Evolutionary conservation across 1,139 yeast species (phyloP).

Genomic region (Hyphopichia fennica): DNA sequence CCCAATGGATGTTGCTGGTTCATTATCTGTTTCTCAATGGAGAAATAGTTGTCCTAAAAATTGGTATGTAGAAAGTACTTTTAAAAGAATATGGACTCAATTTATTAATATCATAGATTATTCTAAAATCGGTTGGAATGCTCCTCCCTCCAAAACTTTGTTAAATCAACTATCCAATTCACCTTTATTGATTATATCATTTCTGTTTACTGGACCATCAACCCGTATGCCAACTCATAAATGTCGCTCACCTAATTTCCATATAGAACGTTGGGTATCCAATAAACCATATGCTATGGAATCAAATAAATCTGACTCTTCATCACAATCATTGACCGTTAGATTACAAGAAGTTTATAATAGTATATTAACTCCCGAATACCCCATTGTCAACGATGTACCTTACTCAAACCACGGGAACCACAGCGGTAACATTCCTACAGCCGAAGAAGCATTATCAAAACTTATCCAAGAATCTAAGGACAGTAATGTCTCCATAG

Average conservation of each 20-base stretch:
- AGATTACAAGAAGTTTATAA: conserved; percentile 37
- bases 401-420: neutral
- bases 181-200: neutral
- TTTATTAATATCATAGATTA: conserved; percentile 41
- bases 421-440: conserved; percentile 10
- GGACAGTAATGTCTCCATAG: conserved; percentile 22
- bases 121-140: conserved; percentile 19
- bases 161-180: neutral
- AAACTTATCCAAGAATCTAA: conserved; percentile 14
- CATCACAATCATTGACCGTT: conserved; percentile 12
- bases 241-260: conserved; percentile 17
- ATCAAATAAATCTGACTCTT: neutral
- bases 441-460: conserved; percentile 18
- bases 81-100: conserved; percentile 28
- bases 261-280: conserved; percentile 31
- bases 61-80: conserved; percentile 23
- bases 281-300: conserved; percentile 10
- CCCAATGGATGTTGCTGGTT: conserved; percentile 46
- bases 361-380: conserved; percentile 40
- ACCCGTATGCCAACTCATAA: neutral
- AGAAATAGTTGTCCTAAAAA: conserved; percentile 20
- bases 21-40: conserved; percentile 30
- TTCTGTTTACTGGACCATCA: neutral
- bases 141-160: neutral
- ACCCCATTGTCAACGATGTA: conserved; percentile 9